Evolutionary conservation across 1,139 yeast species (phyloP), one percentile per base, ranked within the genome.

Genomic region (Diutina ranongensis): DNA sequence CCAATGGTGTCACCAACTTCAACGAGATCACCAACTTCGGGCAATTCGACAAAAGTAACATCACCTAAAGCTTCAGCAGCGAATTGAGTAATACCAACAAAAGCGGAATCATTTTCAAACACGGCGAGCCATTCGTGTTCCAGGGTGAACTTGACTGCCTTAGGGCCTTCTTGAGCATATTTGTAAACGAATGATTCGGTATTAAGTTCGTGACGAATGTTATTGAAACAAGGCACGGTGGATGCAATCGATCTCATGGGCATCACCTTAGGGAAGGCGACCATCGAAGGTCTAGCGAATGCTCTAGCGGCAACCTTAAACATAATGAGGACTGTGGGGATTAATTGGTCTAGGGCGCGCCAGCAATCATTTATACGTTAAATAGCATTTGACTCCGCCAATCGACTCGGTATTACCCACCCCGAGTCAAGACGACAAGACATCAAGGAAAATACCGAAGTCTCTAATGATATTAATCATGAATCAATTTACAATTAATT

Each of bases 11-110:
- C 97, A 47, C 95, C 95, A 47, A 73, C 71, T 49, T 73, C 80
- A 48, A 85, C 76, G 31, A 62, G 68, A 45, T 74, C 76, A 45
- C 85, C 94, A 40, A 75, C 76, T 55, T 82, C 92, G 46, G 95
- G 95, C 56, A 89, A 74, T 65, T 92, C 99, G 52, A 88, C 83
- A 63, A 74, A 92, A 16, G 97, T 94, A 47, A 95, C 94, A 66
- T 92, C 99, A 44, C 98, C 98, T 51, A 92, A 76, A n/a, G 98
- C 95, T 58, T 89, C 96, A 40, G 96, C 83, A 32, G 99, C 99
- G 62, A 92, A 89, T 57, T 77, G 79, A 50, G 98, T 89, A 64
- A 92, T 88, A 35, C 99, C 99, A 35, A 92, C 72, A 55, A 83
- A 88, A 2, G 94, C 83, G 33, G 80, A 72, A 49, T 87, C 86